Evolutionary conservation across 2,329 filamentous ascomycete genomes (phyloP).

Genomic region (Delphinella strobiligena): DNA sequence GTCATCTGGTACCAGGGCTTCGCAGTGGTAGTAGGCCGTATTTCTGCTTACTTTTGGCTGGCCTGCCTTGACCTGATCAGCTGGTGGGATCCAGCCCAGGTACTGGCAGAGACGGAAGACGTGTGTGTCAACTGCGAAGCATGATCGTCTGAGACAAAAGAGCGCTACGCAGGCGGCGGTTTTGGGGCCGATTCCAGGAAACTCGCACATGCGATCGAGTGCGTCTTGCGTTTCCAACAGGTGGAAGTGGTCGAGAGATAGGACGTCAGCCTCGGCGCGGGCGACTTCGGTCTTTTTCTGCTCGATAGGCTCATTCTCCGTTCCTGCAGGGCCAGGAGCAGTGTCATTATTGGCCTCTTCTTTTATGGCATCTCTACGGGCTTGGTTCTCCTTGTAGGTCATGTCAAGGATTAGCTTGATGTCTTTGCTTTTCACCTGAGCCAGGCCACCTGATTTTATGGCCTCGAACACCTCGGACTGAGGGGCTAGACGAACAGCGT

Average conservation of each 20-base stretch:
- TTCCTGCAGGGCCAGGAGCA: slow-evolving; percentile 21
- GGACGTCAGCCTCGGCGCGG: slow-evolving; percentile 44
- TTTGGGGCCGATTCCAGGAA: slow-evolving; percentile 54
- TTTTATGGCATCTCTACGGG: slow-evolving; percentile 40
- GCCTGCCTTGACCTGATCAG: slow-evolving; percentile 23
- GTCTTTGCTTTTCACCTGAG: slow-evolving; percentile 55
- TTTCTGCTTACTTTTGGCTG: slow-evolving; percentile 35
- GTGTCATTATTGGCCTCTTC: slow-evolving; percentile 17
- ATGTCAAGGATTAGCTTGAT: slow-evolving; percentile 65
- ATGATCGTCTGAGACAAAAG: slow-evolving; percentile 52
- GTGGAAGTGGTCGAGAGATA: slow-evolving; percentile 54
- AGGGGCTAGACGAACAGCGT: slow-evolving; percentile 50
- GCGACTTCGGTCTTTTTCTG: slow-evolving; percentile 47
- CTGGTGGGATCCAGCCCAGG: slow-evolving; percentile 47
- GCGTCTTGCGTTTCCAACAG: slow-evolving; percentile 42
- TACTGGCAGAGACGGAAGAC: slow-evolving; percentile 52
- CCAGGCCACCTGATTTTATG: slow-evolving; percentile 60
- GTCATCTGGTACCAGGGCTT: slow-evolving; percentile 48
- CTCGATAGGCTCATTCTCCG: slow-evolving; percentile 32
- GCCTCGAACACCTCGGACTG: slow-evolving; percentile 52
- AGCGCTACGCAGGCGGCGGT: slow-evolving; percentile 53
- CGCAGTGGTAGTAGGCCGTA: slow-evolving; percentile 47
- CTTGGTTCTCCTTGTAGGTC: slow-evolving; percentile 56
- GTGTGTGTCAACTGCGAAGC: slow-evolving; percentile 55
- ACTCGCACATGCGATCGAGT: slow-evolving; percentile 45